Percentiles rank a stretch among this genome's conserved stretches.
These are phyloP conservation scores for Alternaria infectoria DNA, from an alignment of 2,329 filamentous ascomycete genomes.

Conservation along the genomic window DNA sequence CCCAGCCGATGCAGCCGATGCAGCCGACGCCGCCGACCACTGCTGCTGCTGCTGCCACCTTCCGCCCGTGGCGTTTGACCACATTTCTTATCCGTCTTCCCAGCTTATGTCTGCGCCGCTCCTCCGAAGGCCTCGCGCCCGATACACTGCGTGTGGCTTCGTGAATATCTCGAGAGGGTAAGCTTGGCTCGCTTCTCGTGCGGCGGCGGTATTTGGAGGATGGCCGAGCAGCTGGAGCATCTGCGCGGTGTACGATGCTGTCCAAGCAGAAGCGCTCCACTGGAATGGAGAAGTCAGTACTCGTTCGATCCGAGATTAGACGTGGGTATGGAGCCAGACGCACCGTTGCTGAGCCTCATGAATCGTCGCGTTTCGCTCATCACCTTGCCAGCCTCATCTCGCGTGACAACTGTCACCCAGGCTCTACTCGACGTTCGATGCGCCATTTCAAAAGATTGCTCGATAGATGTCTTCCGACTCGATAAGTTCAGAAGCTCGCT, in stretches of 20 bases:
- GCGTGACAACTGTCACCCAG: neutral
- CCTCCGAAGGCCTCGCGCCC: neutral
- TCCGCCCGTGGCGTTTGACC: neutral
- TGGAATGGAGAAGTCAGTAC: neutral
- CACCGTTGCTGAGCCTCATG: neutral
- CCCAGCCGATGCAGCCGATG: neutral
- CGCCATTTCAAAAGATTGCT: neutral
- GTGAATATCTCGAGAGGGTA: neutral
- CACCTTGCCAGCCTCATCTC: neutral
- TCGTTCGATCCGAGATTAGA: neutral
- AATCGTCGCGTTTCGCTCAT: neutral
- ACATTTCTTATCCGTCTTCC: neutral
- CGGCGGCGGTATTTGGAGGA: neutral
- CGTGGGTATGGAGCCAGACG: neutral
- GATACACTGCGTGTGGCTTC: neutral
- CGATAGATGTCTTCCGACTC: neutral
- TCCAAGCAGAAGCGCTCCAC: neutral
- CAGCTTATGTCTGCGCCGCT: neutral
- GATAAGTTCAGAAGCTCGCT: neutral
- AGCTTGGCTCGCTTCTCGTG: neutral
- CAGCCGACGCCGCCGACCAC: neutral
- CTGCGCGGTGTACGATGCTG: neutral
- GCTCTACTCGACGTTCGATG: neutral
- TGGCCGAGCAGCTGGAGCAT: neutral
- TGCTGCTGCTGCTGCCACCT: neutral